Evolutionary conservation across 2,329 filamentous ascomycete species (phyloP).

Genomic region (Clarireedia homoeocarpa): DNA sequence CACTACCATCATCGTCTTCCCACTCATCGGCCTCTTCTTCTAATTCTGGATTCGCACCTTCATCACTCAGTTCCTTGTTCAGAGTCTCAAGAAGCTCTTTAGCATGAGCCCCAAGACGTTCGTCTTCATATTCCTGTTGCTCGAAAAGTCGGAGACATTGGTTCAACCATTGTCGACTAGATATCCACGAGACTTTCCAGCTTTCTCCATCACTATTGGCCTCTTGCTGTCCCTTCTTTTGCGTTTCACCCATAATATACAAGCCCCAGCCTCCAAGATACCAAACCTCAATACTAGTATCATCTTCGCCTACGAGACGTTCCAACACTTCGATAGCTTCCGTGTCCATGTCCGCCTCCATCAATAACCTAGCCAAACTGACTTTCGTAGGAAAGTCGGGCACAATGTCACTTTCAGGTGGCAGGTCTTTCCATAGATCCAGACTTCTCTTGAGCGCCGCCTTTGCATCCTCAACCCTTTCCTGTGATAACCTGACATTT

Average conservation of each 20-base stretch:
- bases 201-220: constrained; percentile 35
- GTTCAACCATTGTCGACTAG: constrained; percentile 75
- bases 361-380: constrained; percentile 73
- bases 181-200: constrained; percentile 51
- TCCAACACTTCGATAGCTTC: constrained; percentile 82
- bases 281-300: constrained; percentile 91
- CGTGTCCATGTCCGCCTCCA: constrained; percentile 82
- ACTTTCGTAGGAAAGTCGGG: constrained; percentile 85
- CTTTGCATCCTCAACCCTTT: constrained; percentile 68
- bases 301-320: constrained; percentile 77
- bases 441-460: constrained; percentile 73
- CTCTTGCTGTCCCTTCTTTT: constrained; percentile 36
- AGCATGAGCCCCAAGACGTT: constrained; percentile 67
- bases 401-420: constrained; percentile 61
- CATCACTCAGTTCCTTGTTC: constrained; percentile 56
- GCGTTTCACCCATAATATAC: constrained; percentile 68
- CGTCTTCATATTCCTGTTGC: constrained; percentile 76
- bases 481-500: constrained; percentile 86
- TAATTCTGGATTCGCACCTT: constrained; percentile 47
- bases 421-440: constrained; percentile 72
- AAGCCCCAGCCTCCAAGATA: constrained; percentile 94
- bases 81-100: constrained; percentile 60
- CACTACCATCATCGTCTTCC: constrained; percentile 44
- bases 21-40: constrained; percentile 41
- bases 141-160: constrained; percentile 75